A percentile compares a stretch with the other conserved stretches of the same genome.
Evolutionary conservation across 139 green algal species (phyloP).

Genomic region (Coelastrella sp.): DNA sequence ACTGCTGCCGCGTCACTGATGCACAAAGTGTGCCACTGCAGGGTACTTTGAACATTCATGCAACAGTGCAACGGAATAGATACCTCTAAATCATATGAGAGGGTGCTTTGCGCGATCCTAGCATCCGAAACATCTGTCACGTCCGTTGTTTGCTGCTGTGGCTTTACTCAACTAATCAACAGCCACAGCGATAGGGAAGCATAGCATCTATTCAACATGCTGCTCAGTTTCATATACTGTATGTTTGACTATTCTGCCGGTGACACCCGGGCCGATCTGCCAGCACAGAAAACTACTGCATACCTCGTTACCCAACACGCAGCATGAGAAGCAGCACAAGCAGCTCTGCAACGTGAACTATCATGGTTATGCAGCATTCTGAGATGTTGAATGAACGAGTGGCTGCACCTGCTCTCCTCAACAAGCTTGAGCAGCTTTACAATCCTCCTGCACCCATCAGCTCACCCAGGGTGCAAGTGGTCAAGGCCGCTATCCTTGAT

Average conservation of each 20-base stretch:
- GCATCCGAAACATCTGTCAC: no score
- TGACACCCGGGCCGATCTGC: not conserved
- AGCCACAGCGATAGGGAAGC: no score
- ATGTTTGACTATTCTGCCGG: no score
- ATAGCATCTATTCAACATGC: no score
- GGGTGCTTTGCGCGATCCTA: no score
- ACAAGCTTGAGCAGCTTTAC: slow-evolving; percentile 28
- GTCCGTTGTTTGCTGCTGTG: no score
- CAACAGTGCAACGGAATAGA: no score
- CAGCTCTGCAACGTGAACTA: not conserved
- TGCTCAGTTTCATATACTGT: no score
- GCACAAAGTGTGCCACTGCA: no score
- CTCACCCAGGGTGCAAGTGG: not conserved
- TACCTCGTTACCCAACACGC: not conserved
- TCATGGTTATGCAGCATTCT: not conserved
- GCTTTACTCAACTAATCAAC: no score
- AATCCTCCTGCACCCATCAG: not conserved
- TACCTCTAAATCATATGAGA: no score
- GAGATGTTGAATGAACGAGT: not conserved
- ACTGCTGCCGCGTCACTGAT: not conserved
- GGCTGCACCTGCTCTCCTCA: not conserved
- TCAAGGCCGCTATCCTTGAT: slow-evolving; percentile 14
- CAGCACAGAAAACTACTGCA: slow-evolving; percentile 24
- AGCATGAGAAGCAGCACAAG: not conserved
- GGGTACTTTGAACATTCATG: no score